Evolutionary conservation across 768 basidiomycete species (phyloP).

Genomic region (Mycena haematopus): DNA sequence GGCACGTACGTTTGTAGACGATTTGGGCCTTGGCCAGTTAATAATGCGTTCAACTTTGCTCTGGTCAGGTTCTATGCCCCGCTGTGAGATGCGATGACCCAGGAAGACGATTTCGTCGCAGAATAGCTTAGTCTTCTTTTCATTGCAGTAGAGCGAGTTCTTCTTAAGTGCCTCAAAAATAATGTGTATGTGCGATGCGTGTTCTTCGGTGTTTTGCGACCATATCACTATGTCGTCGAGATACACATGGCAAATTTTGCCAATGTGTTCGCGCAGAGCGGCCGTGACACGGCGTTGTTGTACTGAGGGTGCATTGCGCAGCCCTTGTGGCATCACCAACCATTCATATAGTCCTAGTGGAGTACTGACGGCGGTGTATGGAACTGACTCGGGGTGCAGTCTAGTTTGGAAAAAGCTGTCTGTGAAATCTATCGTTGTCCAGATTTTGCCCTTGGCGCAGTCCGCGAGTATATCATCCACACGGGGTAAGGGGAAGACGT

Average conservation of each 20-base stretch:
- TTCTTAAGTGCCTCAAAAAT: conserved; percentile 32
- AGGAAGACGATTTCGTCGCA: neutral
- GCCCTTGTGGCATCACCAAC: conserved; percentile 48
- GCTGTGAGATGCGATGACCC: neutral
- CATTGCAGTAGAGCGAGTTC: conserved; percentile 33
- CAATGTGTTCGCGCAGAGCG: conserved; percentile 41
- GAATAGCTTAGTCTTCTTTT: conserved; percentile 27
- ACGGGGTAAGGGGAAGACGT: conserved; percentile 34
- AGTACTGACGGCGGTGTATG: conserved; percentile 42
- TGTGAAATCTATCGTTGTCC: conserved; percentile 46
- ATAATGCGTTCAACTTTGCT: neutral
- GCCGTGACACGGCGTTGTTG: conserved; percentile 42
- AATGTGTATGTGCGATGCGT: conserved; percentile 31
- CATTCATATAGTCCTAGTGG: conserved; percentile 48
- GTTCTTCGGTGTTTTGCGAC: conserved; percentile 45
- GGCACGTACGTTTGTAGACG: neutral
- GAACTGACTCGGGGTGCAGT: conserved; percentile 30
- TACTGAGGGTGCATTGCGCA: conserved; percentile 41
- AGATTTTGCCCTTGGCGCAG: conserved; percentile 43
- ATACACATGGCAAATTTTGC: conserved; percentile 51
- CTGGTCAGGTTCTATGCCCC: neutral
- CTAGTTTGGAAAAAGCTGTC: conserved; percentile 48
- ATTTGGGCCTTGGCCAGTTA: neutral
- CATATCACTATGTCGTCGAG: conserved; percentile 55
- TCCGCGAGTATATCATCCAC: conserved; percentile 41